Conservation (phyloP, 1,284 basidiomycete species). For the Sporisorium exsertum region DNA sequence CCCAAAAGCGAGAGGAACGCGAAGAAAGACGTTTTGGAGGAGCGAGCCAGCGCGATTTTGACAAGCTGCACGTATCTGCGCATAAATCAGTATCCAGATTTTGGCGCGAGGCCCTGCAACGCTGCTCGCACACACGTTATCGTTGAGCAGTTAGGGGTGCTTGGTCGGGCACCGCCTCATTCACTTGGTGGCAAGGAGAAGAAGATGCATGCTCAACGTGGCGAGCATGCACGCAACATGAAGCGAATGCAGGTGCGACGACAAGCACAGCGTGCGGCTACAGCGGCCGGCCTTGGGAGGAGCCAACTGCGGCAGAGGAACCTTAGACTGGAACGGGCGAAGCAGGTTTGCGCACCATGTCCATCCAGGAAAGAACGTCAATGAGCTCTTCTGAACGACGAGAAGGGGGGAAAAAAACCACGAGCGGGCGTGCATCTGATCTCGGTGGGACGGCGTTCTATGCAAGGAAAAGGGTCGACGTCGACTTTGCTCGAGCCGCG, state of each 20-base stretch:
- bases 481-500: constrained; percentile 8
- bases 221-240: background rate
- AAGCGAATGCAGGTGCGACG: background rate
- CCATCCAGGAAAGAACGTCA: constrained; percentile 7
- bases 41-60: constrained; percentile 29
- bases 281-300: background rate
- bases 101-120: constrained; percentile 4
- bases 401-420: constrained; percentile 20
- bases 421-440: constrained; percentile 24
- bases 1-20: background rate
- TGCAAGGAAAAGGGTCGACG: constrained; percentile 22
- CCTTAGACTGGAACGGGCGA: background rate
- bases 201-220: too few species aligned
- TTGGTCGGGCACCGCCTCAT: background rate
- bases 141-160: background rate
- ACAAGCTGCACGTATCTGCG: constrained; percentile 22
- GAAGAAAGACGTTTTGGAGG: background rate
- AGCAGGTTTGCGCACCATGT: background rate
- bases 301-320: background rate
- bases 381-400: background rate
- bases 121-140: constrained; percentile 2
- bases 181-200: too few species aligned
- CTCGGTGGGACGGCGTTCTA: constrained; percentile 19
- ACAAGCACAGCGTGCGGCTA: background rate
- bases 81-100: constrained; percentile 11